phyloP scores from a whole-genome alignment of 768 basidiomycete genomes.

The Collybia sordida region DNA sequence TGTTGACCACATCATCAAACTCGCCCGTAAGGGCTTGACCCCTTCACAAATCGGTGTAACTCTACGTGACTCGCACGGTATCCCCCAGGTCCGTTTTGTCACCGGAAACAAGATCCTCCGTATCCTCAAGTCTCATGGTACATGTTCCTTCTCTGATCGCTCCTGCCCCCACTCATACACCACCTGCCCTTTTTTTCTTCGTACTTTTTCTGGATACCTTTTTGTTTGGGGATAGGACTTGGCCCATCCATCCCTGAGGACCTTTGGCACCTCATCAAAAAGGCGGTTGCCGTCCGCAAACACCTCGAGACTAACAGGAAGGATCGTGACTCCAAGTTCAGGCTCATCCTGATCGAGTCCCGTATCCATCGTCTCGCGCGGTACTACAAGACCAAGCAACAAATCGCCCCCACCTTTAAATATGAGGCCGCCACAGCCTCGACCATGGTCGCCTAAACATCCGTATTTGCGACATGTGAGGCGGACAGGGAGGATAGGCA shows the following conservation, averaged over 20 bases:
- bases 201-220: conserved; percentile 26
- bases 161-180: conserved; percentile 25
- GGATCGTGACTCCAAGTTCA: conserved; percentile 96
- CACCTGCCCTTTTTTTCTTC: conserved; percentile 12
- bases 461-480: neutral
- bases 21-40: conserved; percentile 95
- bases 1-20: conserved; percentile 94
- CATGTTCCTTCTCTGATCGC: conserved; percentile 20
- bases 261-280: conserved; percentile 99
- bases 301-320: conserved; percentile 97
- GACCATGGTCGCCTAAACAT: conserved; percentile 74
- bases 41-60: conserved; percentile 98
- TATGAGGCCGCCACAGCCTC: conserved; percentile 96
- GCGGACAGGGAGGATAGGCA: no score
- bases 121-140: conserved; percentile 93
- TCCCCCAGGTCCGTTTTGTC: conserved; percentile 97
- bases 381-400: conserved; percentile 99
- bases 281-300: conserved; percentile 98
- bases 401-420: conserved; percentile 97
- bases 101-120: conserved; percentile 99
- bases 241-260: conserved; percentile 98
- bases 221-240: conserved; percentile 79
- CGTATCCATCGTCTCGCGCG: conserved; percentile 96
- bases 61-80: conserved; percentile 96
- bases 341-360: conserved; percentile 98